Base-by-base conservation (phyloP, 129 eudicot species). In the Mikania micrantha region DNA sequence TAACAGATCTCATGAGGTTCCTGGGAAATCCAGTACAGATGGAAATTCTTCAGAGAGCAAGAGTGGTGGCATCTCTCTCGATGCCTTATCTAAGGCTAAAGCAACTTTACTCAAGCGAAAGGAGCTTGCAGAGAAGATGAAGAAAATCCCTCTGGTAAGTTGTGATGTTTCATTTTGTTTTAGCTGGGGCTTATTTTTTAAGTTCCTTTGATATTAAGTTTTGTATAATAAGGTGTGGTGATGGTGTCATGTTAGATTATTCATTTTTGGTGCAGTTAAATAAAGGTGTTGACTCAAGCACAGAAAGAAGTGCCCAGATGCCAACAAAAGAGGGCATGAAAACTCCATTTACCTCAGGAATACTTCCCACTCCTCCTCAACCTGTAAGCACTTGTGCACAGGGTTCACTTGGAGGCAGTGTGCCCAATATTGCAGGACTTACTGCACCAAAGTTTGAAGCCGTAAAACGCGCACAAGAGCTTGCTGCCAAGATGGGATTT, bases 21-120 rank as follows among this genome's bases (percentile, higher is more conserved):
- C 90, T 88, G 96, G 96, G 88, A 86, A 88, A 86, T 93, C 92
- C 75, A 92, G 96, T 92, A 92, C 96, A 93, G 98, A 93, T 93
- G 91, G 95, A 81, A 82, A 80, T 80, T 74, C 83, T 80, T 64
- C 90, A 78, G 90, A 86, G 64, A 89, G 86, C 67, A 86, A 84
- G 83, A 86, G 82, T 80, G 88, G 85, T 38, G 83, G 83, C 67
- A 71, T 86, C 52, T 92, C 98, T 69, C 96, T 84, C 69, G 90
- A 85, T 80, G 96, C 85, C 78, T 84, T 93, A 83, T 82, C 95
- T 58, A 86, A 86, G 83, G 98, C 92, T n/a, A 88, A 83, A 84
- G 86, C 82, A 86, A 74, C 92, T 65, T 72, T 93, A 59, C 95
- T 86, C 52, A 93, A 58, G 86, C 89, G 82, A 71, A 88, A 88